Evolutionary conservation across 768 basidiomycete species (phyloP), one percentile per base, ranked within the genome.

Genomic region (Solioccasus polychromus): DNA sequence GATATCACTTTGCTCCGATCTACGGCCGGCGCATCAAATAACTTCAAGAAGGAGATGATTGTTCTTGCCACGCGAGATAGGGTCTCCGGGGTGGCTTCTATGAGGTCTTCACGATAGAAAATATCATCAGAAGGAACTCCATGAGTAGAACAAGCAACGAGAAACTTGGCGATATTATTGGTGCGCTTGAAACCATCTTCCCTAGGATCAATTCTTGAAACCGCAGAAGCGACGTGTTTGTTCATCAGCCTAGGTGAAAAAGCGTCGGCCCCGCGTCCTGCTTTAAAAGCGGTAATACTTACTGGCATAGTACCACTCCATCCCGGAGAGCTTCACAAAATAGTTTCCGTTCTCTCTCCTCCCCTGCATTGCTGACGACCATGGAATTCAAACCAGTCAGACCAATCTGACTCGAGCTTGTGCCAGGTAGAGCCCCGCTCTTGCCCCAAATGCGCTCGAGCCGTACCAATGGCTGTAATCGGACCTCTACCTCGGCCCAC

Each of bases 221-320:
- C 73, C 39, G 73, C 71, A 30, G 75, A 75, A 5, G 80, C 79
- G 47, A 80, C 75, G 38, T 89, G 79, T 62, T 84, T 87, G 68
- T 90, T 90, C 73, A 90, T 75, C 49, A 92, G 75, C 51, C 91
- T 92, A 38, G 30, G 49, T 39, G 35, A 35, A 42, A 35, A 44
- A 31, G 20, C 25, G 35, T 41, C 38, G 23, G 40, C 30, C 53
- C 43, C 29, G 19, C 38, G 17, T 25, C 36, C 35, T 40, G 42
- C 51, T 24, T 35, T 45, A 31, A 41, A 36, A 45, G 53, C 22
- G 47, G 34, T 31, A 41, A 51, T 28, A 82, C 92, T 70, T 60
- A 94, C 92, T 89, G 84, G 81, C 92, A 93, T 19, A 95, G 75
- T 18, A 94, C 78, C 63, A 83, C 86, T 1, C 92, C 92, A 68